A percentile compares a stretch with the other conserved stretches of the same genome.
Evolutionary conservation across 169 alveolate species (phyloP).

Genomic region (Plasmodium inui): DNA sequence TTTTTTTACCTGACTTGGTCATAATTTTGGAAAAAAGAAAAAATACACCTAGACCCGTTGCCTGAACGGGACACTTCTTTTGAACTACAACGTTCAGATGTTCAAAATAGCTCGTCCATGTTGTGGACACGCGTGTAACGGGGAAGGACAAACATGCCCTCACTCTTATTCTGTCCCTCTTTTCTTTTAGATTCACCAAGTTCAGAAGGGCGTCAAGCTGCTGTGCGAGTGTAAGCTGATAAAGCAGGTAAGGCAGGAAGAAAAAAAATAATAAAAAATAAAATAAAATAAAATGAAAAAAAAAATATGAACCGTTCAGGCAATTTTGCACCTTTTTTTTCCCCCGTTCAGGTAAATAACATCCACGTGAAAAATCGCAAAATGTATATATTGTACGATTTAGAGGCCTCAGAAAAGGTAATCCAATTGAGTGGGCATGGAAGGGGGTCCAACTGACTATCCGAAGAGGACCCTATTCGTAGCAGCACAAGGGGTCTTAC

Average conservation of each 20-base stretch:
- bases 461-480: not conserved
- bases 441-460: not conserved
- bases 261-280: not conserved
- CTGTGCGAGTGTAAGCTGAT: conserved; percentile 89
- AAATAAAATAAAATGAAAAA: not conserved
- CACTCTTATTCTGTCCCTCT: not conserved
- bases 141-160: not conserved
- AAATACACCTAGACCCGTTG: not conserved
- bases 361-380: conserved; percentile 92
- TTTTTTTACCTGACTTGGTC: not conserved
- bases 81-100: not conserved
- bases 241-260: conserved; percentile 69
- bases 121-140: not conserved
- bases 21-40: not conserved
- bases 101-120: not conserved
- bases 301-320: conserved; percentile 8
- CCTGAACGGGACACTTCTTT: not conserved
- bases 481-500: not conserved
- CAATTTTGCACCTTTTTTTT: not conserved
- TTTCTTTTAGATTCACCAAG: conserved; percentile 86
- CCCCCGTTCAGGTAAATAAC: conserved; percentile 81
- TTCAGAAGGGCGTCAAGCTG: conserved; percentile 89
- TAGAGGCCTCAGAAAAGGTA: conserved; percentile 93
- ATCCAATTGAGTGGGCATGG: not conserved
- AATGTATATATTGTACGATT: conserved; percentile 88